A percentile compares a stretch with the other conserved stretches of the same genome.
Evolutionary conservation across 2,329 filamentous ascomycete genomes (phyloP).

Genomic region (Fusarium bulbicola): DNA sequence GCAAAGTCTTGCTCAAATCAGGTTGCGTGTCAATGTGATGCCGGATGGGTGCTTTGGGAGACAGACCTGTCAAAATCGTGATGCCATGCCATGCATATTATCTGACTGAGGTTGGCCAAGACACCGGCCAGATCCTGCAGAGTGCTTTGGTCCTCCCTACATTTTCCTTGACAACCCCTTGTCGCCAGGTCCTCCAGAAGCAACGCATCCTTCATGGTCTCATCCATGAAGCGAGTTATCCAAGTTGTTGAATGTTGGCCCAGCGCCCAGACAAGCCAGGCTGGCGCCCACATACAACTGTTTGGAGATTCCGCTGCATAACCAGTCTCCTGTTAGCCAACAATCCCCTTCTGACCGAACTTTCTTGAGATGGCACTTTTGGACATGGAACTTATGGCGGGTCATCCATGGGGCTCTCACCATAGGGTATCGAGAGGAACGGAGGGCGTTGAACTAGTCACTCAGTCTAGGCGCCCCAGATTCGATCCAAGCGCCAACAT

Average conservation of each 20-base stretch:
- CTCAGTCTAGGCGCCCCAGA: background rate
- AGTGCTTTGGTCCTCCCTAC: conserved; percentile 10
- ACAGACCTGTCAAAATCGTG: background rate
- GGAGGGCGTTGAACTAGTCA: conserved; percentile 29
- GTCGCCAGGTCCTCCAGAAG: background rate
- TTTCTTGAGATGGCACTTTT: background rate
- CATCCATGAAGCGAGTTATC: background rate
- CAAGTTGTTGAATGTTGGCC: background rate
- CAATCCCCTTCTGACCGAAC: background rate
- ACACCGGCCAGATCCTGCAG: conserved; percentile 1
- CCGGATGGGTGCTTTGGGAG: background rate
- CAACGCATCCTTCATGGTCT: background rate
- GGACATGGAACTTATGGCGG: background rate
- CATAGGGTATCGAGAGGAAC: conserved; percentile 5
- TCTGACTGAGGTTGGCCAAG: background rate
- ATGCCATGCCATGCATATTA: background rate
- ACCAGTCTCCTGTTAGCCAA: background rate
- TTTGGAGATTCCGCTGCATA: conserved; percentile 17
- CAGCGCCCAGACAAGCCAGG: background rate
- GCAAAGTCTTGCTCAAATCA: background rate
- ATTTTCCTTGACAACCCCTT: background rate
- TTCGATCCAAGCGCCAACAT: conserved; percentile 7
- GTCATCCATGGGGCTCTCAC: background rate
- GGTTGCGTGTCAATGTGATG: background rate
- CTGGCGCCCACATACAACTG: background rate